phyloP scores from a whole-genome alignment of 202 grass and related monocot species.

The Panicum virgatum region DNA sequence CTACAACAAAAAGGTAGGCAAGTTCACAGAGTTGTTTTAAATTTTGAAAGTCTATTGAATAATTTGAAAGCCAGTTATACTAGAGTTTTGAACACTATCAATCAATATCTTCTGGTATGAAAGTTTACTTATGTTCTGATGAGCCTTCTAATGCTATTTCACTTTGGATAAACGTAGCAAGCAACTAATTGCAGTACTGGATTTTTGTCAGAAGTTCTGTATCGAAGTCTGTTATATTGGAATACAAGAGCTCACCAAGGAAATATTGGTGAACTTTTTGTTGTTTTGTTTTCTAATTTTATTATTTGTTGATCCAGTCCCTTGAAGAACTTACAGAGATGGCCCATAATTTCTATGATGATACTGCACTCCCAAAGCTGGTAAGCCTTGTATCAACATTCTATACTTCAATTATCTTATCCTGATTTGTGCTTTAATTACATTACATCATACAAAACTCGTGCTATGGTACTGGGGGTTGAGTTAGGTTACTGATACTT shows the following conservation, averaged over 20 bases:
- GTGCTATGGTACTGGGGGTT: not conserved
- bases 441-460: not conserved
- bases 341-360: slow-evolving; percentile 89
- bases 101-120: slow-evolving; percentile 19
- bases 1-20: not conserved
- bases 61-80: not conserved
- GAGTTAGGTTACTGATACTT: slow-evolving; percentile 5
- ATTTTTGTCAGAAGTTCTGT: not conserved
- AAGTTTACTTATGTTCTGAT: not conserved
- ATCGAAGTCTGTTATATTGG: slow-evolving; percentile 1
- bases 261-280: slow-evolving; percentile 24
- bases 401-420: not conserved
- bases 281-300: slow-evolving; percentile 31
- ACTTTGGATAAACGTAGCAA: slow-evolving; percentile 21
- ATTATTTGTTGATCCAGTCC: slow-evolving; percentile 59
- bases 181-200: not conserved
- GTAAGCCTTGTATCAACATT: slow-evolving; percentile 46
- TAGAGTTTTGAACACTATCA: slow-evolving; percentile 6
- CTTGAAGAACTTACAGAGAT: slow-evolving; percentile 83
- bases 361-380: slow-evolving; percentile 94
- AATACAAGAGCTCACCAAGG: not conserved
- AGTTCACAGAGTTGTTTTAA: slow-evolving; percentile 12
- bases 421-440: slow-evolving; percentile 10
- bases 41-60: not conserved
- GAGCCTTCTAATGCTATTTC: slow-evolving; percentile 23